Evolutionary conservation across 73 alveolate species (phyloP).

Genomic region (Paramecium tetraurelia): DNA sequence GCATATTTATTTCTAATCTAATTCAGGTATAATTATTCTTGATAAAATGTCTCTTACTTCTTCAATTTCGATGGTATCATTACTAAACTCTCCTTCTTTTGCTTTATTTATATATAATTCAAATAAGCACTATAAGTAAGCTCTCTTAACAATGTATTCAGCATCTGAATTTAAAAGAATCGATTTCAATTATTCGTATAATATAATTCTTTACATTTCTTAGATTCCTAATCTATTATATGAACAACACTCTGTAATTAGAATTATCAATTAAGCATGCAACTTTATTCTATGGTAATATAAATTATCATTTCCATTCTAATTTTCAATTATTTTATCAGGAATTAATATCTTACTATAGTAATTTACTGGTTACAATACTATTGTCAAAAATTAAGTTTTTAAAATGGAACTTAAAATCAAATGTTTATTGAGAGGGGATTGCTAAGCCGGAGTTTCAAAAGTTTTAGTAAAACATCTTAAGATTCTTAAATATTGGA

Average conservation of each 20-base stretch:
- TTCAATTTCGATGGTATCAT: conserved; percentile 39
- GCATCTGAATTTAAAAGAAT: not conserved
- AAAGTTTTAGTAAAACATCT: conserved; percentile 24
- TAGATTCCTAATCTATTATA: conserved; percentile 43
- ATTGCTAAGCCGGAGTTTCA: not conserved
- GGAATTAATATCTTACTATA: not conserved
- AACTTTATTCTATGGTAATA: not conserved
- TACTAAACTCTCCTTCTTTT: conserved; percentile 11
- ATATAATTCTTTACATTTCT: conserved; percentile 57
- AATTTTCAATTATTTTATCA: not conserved
- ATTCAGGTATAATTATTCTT: conserved; percentile 44
- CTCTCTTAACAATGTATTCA: conserved; percentile 44
- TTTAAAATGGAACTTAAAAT: conserved; percentile 43
- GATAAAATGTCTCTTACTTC: conserved; percentile 56
- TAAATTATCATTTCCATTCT: not conserved
- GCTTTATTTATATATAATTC: conserved; percentile 61
- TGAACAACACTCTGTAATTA: conserved; percentile 48
- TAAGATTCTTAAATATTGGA: conserved; percentile 47
- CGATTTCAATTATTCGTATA: conserved; percentile 36
- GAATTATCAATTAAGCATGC: not conserved
- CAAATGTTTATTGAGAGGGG: conserved; percentile 29
- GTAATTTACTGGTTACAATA: conserved; percentile 35
- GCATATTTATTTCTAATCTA: conserved; percentile 27
- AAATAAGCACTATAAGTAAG: conserved; percentile 51
- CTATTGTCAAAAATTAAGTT: not conserved